Base-by-base conservation (phyloP, 2,329 filamentous ascomycete species). In the Fusarium longipes region DNA sequence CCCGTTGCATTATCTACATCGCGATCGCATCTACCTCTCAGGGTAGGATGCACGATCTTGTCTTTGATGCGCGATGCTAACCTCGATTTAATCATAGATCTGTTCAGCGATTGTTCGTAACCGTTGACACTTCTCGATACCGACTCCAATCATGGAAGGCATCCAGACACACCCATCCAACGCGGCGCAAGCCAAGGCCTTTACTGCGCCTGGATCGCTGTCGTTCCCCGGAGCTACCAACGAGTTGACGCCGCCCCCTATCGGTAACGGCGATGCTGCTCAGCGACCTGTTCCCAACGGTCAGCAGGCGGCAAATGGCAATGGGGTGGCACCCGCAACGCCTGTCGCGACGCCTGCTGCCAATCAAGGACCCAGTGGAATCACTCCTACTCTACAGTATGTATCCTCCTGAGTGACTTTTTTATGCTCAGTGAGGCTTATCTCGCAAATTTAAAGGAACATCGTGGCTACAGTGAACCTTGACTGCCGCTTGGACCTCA, bases 381-480 rank as follows among this genome's bases (percentile, higher is more conserved):
- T 97, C 78, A 93, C 94, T 77, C 93, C 93, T 74, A 96, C 93
- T 74, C 86, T 97, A 87, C 93, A 97, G 93, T 97, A 93, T 93
- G 93, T 96, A 91, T 89, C 77, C 70, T 74, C 66, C 71, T 77
- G 74, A 74, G 69, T 77, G 70, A 68, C 55, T 25, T 73, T 66
- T 65, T 66, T 63, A 67, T 77, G 75, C 75, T 78, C 73, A 78
- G 75, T 77, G 82, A 83, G 80, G 82, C 86, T 88, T 82, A 88
- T 84, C 78, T 79, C 73, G 74, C 76, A 67, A 75, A 60, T 76
- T 70, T 77, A 63, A 93, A 96, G 93, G 90, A 97, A 98, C 84
- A 97, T 98, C 83, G 95, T 98, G 81, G 95, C 96, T 73, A 99
- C 96, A 73, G 96, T 98, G 84, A 98, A 98, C 81, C 87, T 98